Evolutionary conservation across 2,329 filamentous ascomycete species (phyloP).

Genomic region (Dothideomycetes sp.): DNA sequence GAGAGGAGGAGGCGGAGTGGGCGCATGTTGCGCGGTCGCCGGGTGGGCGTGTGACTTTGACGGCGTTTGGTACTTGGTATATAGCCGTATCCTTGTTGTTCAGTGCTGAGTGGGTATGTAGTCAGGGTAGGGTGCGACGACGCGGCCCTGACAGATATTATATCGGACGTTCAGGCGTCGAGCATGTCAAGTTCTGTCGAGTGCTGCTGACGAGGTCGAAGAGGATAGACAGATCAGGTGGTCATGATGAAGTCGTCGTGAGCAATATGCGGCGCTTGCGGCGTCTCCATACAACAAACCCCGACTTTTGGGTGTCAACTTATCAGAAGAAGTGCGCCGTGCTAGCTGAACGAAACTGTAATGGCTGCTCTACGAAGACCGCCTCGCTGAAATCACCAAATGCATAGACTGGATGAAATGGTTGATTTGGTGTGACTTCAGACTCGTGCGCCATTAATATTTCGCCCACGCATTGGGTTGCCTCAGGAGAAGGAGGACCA

Average conservation of each 20-base stretch:
- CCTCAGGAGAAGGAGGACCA: too few species aligned
- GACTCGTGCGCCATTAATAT: too few species aligned
- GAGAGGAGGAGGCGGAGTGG: conserved; percentile 30
- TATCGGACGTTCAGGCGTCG: not conserved
- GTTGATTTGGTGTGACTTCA: too few species aligned
- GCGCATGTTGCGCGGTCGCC: conserved; percentile 20
- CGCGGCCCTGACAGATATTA: not conserved
- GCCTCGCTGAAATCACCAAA: too few species aligned
- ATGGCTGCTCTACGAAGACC: too few species aligned
- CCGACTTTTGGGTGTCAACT: not conserved
- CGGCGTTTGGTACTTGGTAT: too few species aligned
- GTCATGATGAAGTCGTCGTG: not conserved
- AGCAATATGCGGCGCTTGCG: not conserved
- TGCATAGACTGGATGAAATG: too few species aligned
- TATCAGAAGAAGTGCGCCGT: not conserved
- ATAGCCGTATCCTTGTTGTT: not conserved
- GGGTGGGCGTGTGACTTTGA: too few species aligned
- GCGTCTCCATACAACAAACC: not conserved
- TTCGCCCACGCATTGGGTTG: too few species aligned
- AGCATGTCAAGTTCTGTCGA: not conserved
- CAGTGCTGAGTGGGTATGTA: not conserved
- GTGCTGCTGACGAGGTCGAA: not conserved
- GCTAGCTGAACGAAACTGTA: too few species aligned
- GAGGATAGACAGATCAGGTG: not conserved
- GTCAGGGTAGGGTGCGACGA: too few species aligned